phyloP scores from a whole-genome alignment of 2,329 filamentous ascomycete genomes.

The Aspergillus sp. region DNA sequence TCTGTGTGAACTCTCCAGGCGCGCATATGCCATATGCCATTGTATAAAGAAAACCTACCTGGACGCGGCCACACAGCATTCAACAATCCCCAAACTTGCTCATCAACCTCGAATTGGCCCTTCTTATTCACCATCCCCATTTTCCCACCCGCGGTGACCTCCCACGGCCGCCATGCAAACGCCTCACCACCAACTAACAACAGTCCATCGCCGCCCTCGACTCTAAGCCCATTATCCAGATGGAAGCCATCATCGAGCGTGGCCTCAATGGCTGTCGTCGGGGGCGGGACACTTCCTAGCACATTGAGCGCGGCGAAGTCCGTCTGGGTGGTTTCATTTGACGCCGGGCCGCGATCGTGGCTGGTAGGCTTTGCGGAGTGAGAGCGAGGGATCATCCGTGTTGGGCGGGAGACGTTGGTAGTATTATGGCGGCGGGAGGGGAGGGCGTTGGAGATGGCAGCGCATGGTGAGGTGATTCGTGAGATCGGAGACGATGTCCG shows the following conservation, averaged over 20 bases:
- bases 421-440: slow-evolving; percentile 20
- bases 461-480: slow-evolving; percentile 3
- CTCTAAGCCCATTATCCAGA: slow-evolving; percentile 72
- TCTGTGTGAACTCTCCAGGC: slow-evolving; percentile 1
- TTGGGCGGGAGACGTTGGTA: slow-evolving; percentile 17
- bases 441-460: slow-evolving; percentile 1
- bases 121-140: slow-evolving; percentile 63
- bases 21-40: not conserved
- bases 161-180: slow-evolving; percentile 85
- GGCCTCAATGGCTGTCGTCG: slow-evolving; percentile 77
- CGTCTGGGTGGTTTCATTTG: slow-evolving; percentile 59
- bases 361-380: slow-evolving; percentile 35
- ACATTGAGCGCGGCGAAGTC: slow-evolving; percentile 77
- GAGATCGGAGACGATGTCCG: slow-evolving; percentile 9
- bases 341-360: slow-evolving; percentile 57
- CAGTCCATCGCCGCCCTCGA: slow-evolving; percentile 65
- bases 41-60: slow-evolving; percentile 52
- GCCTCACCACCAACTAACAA: slow-evolving; percentile 81
- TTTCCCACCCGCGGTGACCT: slow-evolving; percentile 26
- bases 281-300: slow-evolving; percentile 67
- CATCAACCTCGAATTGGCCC: slow-evolving; percentile 73
- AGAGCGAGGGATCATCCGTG: slow-evolving; percentile 27
- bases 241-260: slow-evolving; percentile 81
- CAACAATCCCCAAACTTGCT: slow-evolving; percentile 69
- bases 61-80: slow-evolving; percentile 81